A percentile compares a stretch with the other conserved stretches of the same genome.
Conservation (phyloP, 225 moss, liverwort and hornwort species). For the Pleurozium schreberi region DNA sequence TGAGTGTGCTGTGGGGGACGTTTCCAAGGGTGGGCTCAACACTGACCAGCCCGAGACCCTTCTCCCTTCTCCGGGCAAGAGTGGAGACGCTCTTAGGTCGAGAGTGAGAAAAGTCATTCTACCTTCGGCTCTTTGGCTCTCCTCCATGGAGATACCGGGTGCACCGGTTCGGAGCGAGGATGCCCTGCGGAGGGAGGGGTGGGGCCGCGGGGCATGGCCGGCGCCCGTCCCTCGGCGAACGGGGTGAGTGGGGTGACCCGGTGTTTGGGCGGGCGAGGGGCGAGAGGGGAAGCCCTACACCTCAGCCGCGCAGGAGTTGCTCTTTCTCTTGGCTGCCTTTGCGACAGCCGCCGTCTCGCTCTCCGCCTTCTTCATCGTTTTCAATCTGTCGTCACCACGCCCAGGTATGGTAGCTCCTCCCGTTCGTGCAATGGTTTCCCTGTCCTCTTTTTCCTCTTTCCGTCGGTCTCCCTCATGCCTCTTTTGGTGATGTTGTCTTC, state of each 20-base stretch:
- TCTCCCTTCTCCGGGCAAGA: too few species aligned
- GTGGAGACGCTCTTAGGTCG: too few species aligned
- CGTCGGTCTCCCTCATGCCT: not conserved
- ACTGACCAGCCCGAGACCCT: too few species aligned
- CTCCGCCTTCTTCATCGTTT: not conserved
- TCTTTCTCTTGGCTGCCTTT: slow-evolving; percentile 6
- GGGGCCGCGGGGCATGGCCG: not conserved
- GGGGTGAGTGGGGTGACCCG: slow-evolving; percentile 4
- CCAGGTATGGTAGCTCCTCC: not conserved
- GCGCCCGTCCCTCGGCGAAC: not conserved
- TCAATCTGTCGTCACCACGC: not conserved
- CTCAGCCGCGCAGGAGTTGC: not conserved
- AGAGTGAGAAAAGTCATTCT: not conserved
- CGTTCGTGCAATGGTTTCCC: not conserved
- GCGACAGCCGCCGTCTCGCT: slow-evolving; percentile 19
- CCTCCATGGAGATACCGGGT: not conserved
- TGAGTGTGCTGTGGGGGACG: too few species aligned
- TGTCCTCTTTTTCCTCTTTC: not conserved
- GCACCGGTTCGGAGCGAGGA: not conserved
- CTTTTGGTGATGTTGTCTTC: not conserved
- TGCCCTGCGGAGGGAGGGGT: not conserved
- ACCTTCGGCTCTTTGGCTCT: not conserved
- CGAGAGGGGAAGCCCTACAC: not conserved
- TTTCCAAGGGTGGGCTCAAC: too few species aligned
- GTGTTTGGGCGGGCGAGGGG: not conserved